Conservation (phyloP, 176 grass and related monocot genomes). For the Triticum timopheevii region DNA sequence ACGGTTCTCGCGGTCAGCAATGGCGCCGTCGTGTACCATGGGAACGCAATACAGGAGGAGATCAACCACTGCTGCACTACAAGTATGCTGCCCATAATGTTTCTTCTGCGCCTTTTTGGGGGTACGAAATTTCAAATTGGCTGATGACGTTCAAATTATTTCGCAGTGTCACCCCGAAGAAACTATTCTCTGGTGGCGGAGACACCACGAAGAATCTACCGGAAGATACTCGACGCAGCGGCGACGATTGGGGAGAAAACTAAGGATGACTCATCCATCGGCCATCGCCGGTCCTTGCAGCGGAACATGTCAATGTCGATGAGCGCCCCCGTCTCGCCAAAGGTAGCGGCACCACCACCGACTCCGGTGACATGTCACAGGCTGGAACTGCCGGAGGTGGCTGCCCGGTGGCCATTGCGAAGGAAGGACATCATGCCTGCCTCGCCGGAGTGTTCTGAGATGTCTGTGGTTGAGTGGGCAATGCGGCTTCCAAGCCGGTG, state of each 20-base stretch:
- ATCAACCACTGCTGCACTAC: constrained; percentile 24
- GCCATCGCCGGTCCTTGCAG: neutral
- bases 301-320: constrained; percentile 20
- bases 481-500: constrained; percentile 76
- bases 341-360: neutral
- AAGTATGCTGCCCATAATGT: neutral
- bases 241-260: constrained; percentile 17
- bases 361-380: neutral
- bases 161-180: constrained; percentile 2
- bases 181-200: constrained; percentile 15
- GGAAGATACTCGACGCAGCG: constrained; percentile 36
- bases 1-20: constrained; percentile 67
- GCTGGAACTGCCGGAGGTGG: constrained; percentile 23
- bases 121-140: neutral
- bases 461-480: constrained; percentile 84
- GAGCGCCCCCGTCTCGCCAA: constrained; percentile 16
- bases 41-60: constrained; percentile 30
- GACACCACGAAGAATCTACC: constrained; percentile 45
- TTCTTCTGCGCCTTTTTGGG: neutral
- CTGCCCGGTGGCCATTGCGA: constrained; percentile 65
- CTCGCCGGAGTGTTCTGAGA: constrained; percentile 35
- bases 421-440: constrained; percentile 21
- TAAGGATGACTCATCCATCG: constrained; percentile 28
- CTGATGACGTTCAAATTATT: neutral
- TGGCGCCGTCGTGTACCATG: constrained; percentile 54